phyloP scores from a whole-genome alignment of 179 eudicot species.

The Camellia oleifera region DNA sequence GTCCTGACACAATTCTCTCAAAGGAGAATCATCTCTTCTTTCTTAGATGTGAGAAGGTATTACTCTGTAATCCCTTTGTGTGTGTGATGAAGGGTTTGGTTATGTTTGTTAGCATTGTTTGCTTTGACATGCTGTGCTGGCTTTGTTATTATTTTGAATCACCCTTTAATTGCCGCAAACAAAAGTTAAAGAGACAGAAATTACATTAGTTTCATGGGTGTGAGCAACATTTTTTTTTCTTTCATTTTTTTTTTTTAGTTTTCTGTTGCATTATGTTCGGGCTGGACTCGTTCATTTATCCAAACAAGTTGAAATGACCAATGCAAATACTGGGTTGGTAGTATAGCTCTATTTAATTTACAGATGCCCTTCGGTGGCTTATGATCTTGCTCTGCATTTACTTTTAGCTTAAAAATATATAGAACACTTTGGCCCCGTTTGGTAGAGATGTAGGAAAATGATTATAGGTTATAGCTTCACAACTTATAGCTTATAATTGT shows the following conservation, averaged over 20 bases:
- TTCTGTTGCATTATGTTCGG: not conserved
- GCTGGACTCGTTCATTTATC: not conserved
- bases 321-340: not conserved
- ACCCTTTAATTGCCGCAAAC: not conserved
- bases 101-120: not conserved
- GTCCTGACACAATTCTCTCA: slow-evolving; percentile 82
- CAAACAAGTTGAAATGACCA: not conserved
- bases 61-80: not conserved
- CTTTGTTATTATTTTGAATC: not conserved
- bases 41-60: slow-evolving; percentile 91
- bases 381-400: not conserved
- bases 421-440: too few relatives aligned
- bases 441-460: too few relatives aligned
- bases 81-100: not conserved
- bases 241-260: too few relatives aligned
- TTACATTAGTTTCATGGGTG: too few relatives aligned
- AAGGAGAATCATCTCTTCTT: slow-evolving; percentile 88
- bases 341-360: not conserved
- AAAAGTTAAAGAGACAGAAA: too few relatives aligned
- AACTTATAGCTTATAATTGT: too few relatives aligned
- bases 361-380: not conserved
- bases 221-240: too few relatives aligned
- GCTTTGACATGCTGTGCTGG: not conserved
- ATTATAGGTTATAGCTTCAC: too few relatives aligned
- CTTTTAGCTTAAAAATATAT: not conserved